Percentiles rank a stretch among this genome's conserved stretches.
Conservation (phyloP, 163 green algal species). For the Chlorella variabilis region DNA sequence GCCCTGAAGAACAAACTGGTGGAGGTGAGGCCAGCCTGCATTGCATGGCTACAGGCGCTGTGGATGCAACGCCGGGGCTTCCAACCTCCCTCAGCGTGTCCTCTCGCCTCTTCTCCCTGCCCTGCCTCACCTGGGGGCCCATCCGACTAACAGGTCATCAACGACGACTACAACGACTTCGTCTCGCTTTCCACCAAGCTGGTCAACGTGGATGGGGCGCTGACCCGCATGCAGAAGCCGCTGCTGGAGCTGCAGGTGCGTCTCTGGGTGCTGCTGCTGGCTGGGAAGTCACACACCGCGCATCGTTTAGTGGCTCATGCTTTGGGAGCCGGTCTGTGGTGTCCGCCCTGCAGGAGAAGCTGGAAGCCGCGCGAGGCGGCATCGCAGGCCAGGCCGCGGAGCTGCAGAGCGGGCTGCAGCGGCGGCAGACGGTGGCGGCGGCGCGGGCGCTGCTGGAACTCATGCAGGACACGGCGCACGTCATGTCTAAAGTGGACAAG, state of each 20-base stretch:
- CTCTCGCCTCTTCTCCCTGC: background rate
- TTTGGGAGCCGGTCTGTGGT: background rate
- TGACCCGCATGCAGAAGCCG: slow-evolving; percentile 85
- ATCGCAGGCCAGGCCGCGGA: slow-evolving; percentile 68
- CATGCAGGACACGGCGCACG: slow-evolving; percentile 86
- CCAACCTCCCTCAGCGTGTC: background rate
- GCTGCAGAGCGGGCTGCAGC: slow-evolving; percentile 78
- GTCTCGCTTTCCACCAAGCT: slow-evolving; percentile 87
- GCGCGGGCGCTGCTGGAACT: slow-evolving; percentile 86
- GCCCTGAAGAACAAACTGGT: slow-evolving; percentile 78
- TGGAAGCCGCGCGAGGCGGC: slow-evolving; percentile 62
- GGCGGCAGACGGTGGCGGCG: slow-evolving; percentile 73
- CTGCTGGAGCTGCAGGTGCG: slow-evolving; percentile 77
- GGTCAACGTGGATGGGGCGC: slow-evolving; percentile 83
- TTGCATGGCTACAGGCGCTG: too few species aligned
- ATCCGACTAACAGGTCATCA: slow-evolving; percentile 96
- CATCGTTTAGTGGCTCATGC: background rate
- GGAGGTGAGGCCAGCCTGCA: slow-evolving; percentile 8
- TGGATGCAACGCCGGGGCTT: too few species aligned
- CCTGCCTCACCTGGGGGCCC: too few species aligned
- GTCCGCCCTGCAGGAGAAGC: slow-evolving; percentile 50
- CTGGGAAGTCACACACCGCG: background rate
- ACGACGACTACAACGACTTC: slow-evolving; percentile 97
- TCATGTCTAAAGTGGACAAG: slow-evolving; percentile 93
- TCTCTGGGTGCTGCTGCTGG: background rate